These are phyloP conservation scores for Amesomyces nigricolor DNA, from an alignment of 2,329 filamentous ascomycete species.

Conservation along the genomic window DNA sequence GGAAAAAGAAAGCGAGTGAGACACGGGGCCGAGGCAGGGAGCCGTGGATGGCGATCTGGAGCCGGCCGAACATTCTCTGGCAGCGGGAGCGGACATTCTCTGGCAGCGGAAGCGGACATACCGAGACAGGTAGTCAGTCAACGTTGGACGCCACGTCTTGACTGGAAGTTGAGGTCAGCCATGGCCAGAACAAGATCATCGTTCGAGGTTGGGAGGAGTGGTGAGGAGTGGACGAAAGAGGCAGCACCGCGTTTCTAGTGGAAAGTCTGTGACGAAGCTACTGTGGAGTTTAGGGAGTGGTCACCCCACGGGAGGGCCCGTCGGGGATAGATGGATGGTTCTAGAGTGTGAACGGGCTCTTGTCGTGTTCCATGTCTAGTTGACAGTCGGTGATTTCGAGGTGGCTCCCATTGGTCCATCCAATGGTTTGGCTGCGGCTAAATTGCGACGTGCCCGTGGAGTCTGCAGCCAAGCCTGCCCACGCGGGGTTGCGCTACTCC, in stretches of 20 bases:
- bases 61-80: too few relatives aligned
- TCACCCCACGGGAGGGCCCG: conserved; percentile 3
- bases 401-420: conserved; percentile 20
- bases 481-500: conserved; percentile 10
- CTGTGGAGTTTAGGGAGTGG: neutral
- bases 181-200: neutral
- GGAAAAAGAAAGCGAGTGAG: too few relatives aligned
- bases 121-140: too few relatives aligned
- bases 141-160: neutral
- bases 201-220: too few relatives aligned
- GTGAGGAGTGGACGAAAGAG: too few relatives aligned
- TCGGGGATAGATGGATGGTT: neutral
- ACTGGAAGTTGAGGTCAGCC: neutral
- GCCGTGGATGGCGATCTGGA: too few relatives aligned
- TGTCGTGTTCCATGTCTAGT: neutral
- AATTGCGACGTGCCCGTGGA: conserved; percentile 29
- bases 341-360: conserved; percentile 4
- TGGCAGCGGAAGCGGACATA: too few relatives aligned
- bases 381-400: conserved; percentile 23
- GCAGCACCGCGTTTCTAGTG: too few relatives aligned
- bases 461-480: conserved; percentile 19
- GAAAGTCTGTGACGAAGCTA: neutral
- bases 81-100: too few relatives aligned
- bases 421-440: conserved; percentile 27
- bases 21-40: too few relatives aligned